These are phyloP conservation scores for Austroboletus niveus DNA, from an alignment of 1,284 basidiomycete species.

Conservation along the genomic window DNA sequence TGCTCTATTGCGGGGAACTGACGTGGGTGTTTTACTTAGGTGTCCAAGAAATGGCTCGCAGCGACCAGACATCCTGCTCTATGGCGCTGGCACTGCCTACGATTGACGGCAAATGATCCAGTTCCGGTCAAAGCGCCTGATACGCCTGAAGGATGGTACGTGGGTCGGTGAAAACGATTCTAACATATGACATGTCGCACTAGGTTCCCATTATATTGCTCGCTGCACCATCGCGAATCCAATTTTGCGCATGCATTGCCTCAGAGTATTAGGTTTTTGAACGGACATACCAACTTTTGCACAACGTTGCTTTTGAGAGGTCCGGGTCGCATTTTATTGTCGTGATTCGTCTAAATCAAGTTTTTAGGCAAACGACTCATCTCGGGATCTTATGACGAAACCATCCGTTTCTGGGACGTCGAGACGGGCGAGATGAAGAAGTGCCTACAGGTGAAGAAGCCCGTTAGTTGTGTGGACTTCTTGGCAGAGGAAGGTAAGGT, in stretches of 20 bases:
- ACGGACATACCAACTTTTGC: constrained; percentile 86
- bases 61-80: constrained; percentile 69
- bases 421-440: constrained; percentile 79
- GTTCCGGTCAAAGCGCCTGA: constrained; percentile 59
- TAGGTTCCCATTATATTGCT: constrained; percentile 78
- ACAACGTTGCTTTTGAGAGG: constrained; percentile 79
- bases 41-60: constrained; percentile 74
- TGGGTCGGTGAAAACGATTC: neutral
- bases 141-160: constrained; percentile 70
- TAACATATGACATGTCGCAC: neutral
- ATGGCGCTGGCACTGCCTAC: constrained; percentile 76
- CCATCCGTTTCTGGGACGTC: constrained; percentile 86
- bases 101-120: constrained; percentile 75
- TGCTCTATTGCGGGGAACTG: neutral
- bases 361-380: constrained; percentile 67
- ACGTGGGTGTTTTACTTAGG: constrained; percentile 38
- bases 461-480: constrained; percentile 89
- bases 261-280: constrained; percentile 73
- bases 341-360: neutral
- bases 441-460: constrained; percentile 78
- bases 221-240: constrained; percentile 81
- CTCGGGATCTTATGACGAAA: constrained; percentile 89
- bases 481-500: constrained; percentile 69
- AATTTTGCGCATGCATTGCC: constrained; percentile 80
- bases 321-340: constrained; percentile 21